Evolutionary conservation across 306 rosid genomes (phyloP).

Genomic region (Lathyrus sativus): DNA sequence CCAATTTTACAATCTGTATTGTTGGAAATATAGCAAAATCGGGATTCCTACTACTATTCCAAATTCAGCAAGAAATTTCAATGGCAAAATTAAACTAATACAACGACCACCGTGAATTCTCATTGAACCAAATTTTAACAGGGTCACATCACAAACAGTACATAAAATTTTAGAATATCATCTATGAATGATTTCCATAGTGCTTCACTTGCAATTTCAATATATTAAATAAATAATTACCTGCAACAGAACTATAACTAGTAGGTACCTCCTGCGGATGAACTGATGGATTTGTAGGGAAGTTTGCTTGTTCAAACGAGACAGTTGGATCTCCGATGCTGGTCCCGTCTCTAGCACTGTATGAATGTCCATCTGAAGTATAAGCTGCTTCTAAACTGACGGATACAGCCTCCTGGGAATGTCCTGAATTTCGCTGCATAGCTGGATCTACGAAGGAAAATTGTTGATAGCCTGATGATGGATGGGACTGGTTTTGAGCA

Average conservation of each 20-base stretch:
- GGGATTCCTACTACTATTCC: background rate
- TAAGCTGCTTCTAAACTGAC: slow-evolving; percentile 56
- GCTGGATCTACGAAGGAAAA: slow-evolving; percentile 62
- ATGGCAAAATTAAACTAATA: slow-evolving; percentile 13
- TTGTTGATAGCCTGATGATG: slow-evolving; percentile 69
- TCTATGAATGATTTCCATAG: slow-evolving; percentile 50
- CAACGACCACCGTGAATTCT: slow-evolving; percentile 25
- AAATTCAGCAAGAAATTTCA: slow-evolving; percentile 4
- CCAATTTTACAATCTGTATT: background rate
- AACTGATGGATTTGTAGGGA: slow-evolving; percentile 69
- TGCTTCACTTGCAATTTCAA: slow-evolving; percentile 65
- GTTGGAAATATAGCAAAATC: slow-evolving; percentile 22
- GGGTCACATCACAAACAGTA: slow-evolving; percentile 30
- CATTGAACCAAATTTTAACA: slow-evolving; percentile 36
- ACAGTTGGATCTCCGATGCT: slow-evolving; percentile 55
- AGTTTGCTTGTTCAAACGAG: slow-evolving; percentile 62
- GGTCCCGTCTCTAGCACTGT: slow-evolving; percentile 56
- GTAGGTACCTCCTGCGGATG: slow-evolving; percentile 99
- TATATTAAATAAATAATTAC: slow-evolving; percentile 70
- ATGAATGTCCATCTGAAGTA: slow-evolving; percentile 61
- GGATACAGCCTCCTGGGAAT: slow-evolving; percentile 58
- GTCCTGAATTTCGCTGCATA: slow-evolving; percentile 49
- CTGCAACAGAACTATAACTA: slow-evolving; percentile 99
- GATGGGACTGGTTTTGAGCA: slow-evolving; percentile 62
- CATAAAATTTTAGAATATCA: slow-evolving; percentile 35